Base-by-base conservation (phyloP, 2,329 filamentous ascomycete genomes). In the Metarhizium brunneum region DNA sequence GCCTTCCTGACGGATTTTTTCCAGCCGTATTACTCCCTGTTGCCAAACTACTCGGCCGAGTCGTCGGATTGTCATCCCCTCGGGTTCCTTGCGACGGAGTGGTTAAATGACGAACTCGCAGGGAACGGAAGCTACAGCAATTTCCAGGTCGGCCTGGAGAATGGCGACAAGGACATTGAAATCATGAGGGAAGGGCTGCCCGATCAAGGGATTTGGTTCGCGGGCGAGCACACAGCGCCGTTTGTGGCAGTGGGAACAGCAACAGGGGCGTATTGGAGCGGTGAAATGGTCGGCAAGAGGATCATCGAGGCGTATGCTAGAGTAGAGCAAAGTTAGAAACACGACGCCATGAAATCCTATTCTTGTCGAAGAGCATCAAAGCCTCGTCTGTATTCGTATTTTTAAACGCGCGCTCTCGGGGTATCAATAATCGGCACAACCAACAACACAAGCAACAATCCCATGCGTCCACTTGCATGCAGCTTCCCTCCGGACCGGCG, bases 221-320 rank as follows among this genome's bases (percentile, higher is more conserved):
- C 91, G 0, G 91, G 91, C 0, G 91, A 96, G 71, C 91, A 96
- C 71, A 95, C 90, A 25, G 86, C 90, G 54, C 91, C 92, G 4
- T 95, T 96, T 73, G 85, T 95, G 32, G 91, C 88, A 11, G 70
- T 96, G 58, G 92, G 92, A 0, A 96, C 92, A 4, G 88, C 86
- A 13, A 95, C 90, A 0, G 92, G 92, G 0, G 92, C 92, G 11
- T 96, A 90, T 69, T 95, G 90, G 90, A 90, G 88, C 67, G 92
- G 92, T 1, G 90, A 95, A 73, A 81, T 79, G 20, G 88, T 91
- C 38, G 91, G 80, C 1, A 79, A 76, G 67, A 81, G 84, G 65
- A 81, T 91, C 56, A 73, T 75, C 1, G 75, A 78, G 63, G 75
- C 71, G 7, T 86, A 85, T 66, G 78, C 36, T 13, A 6, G n/a